Base-by-base conservation (phyloP, 257 asterid species). In the Henckelia pumila region DNA sequence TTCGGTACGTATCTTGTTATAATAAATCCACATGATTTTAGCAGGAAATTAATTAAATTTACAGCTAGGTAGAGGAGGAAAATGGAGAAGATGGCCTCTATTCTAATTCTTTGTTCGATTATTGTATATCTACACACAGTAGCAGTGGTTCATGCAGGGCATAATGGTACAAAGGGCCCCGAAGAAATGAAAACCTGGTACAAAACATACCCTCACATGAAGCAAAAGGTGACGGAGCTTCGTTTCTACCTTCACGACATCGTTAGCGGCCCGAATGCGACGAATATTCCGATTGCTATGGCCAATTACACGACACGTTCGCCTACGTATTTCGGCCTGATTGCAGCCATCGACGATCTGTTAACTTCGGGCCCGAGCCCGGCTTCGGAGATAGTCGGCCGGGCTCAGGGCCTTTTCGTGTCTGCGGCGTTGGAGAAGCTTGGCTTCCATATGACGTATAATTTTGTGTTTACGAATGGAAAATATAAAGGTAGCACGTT, bases 211-310 rank as follows among this genome's bases (percentile, higher is more conserved):
- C 72, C 86, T 1, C 67, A 37, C 2, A 44, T 57, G n/a, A 69
- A 62, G 30, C 75, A 66, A 14, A 82, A 79, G 55, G 58, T 76
- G 19, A 67, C 82, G 6, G 33, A 76, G n/a, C 75, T 82, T 20
- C 84, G 73, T 57, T 82, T 82, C 65, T 82, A 76, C 65, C 74
- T 79, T 57, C 85, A 82, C 35, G 87, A 82, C 67, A 68, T 74
- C 4, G 79, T 72, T 5, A 26, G 56, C 23, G 82, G 80, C 0
- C 77, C 71, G 0, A 76, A 55, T n/a, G 58, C 79, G 8, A 82
- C 87, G 0, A 69, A 73, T 16, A 3, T 83, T 3, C 80, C 62
- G 6, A 57, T 80, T 1, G 83, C 75, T 0, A 19, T 56, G 44
- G 37, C 88, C 29, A 75, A 83, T 37, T 53, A 67, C 8, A 73